Conservation (phyloP, 352 stramenopile species). For the Globisporangium spiculum region DNA sequence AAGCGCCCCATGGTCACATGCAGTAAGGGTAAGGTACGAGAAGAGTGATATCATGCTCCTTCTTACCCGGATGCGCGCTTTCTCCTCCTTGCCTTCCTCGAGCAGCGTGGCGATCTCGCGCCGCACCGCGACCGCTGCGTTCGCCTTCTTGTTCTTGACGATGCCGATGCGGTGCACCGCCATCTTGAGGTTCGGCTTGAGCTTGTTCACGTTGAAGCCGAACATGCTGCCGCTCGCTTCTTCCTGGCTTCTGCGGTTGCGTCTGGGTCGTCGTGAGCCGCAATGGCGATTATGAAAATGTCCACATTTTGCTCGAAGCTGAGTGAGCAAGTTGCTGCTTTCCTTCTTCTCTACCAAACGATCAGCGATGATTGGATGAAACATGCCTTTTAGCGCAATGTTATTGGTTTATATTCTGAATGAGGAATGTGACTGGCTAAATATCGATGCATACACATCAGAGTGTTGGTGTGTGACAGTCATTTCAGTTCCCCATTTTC, state of each 20-base stretch:
- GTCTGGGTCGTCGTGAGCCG: background rate
- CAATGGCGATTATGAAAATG: background rate
- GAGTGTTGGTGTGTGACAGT: constrained; percentile 11
- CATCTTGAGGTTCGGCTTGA: constrained; percentile 93
- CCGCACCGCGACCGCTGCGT: constrained; percentile 68
- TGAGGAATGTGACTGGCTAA: background rate
- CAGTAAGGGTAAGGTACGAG: background rate
- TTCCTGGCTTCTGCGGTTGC: background rate
- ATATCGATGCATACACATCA: background rate
- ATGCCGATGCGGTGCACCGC: constrained; percentile 89
- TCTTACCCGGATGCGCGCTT: constrained; percentile 92
- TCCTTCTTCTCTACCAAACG: background rate
- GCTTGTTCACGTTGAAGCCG: constrained; percentile 90
- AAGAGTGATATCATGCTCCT: background rate
- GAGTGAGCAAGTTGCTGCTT: background rate
- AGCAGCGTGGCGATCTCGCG: constrained; percentile 80
- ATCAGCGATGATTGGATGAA: background rate
- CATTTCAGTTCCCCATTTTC: constrained; percentile 1
- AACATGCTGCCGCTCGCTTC: constrained; percentile 51
- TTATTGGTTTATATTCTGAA: background rate
- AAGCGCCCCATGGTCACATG: background rate
- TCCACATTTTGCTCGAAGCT: background rate
- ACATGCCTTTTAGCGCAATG: background rate
- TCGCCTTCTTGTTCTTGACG: constrained; percentile 91
- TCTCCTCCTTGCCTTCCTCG: constrained; percentile 89